A percentile compares a stretch with the other conserved stretches of the same genome.
These are phyloP conservation scores for Microascus cirrosus DNA, from an alignment of 2,329 filamentous ascomycete genomes.

Conservation along the genomic window DNA sequence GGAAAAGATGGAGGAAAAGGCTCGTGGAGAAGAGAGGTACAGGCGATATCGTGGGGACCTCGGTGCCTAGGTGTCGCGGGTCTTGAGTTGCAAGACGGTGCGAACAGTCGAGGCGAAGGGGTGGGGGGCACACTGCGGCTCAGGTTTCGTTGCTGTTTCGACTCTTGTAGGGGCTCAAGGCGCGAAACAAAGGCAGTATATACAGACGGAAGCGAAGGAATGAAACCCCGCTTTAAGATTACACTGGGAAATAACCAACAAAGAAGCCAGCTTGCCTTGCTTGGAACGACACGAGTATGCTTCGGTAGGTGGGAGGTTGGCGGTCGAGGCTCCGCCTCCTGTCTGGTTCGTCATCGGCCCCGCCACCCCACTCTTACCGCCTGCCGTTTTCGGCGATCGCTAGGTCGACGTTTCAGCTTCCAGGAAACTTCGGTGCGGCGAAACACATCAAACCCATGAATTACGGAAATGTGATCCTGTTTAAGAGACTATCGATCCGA, in stretches of 20 bases:
- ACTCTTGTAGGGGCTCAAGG: neutral
- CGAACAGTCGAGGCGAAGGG: too few species aligned
- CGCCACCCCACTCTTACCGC: neutral
- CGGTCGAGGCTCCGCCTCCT: neutral
- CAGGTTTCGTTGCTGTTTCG: neutral
- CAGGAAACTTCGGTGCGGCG: too few species aligned
- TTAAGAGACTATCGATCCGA: too few species aligned
- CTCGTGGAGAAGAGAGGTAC: neutral
- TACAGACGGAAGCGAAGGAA: neutral
- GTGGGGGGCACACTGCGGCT: neutral
- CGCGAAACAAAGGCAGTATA: neutral
- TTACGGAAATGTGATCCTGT: too few species aligned
- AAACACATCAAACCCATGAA: too few species aligned
- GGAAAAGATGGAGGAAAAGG: neutral
- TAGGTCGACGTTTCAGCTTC: neutral
- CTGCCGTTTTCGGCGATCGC: neutral
- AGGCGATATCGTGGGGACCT: neutral
- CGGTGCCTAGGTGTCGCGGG: neutral
- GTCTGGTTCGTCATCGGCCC: neutral
- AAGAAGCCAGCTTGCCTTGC: neutral
- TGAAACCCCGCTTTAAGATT: neutral
- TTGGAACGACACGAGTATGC: neutral
- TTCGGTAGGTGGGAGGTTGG: neutral
- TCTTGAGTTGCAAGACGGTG: neutral
- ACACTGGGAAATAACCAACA: neutral